Percentiles rank a stretch among this genome's conserved stretches.
phyloP scores from a whole-genome alignment of 495 filamentous ascomycete species.

The Trichoderma virens region DNA sequence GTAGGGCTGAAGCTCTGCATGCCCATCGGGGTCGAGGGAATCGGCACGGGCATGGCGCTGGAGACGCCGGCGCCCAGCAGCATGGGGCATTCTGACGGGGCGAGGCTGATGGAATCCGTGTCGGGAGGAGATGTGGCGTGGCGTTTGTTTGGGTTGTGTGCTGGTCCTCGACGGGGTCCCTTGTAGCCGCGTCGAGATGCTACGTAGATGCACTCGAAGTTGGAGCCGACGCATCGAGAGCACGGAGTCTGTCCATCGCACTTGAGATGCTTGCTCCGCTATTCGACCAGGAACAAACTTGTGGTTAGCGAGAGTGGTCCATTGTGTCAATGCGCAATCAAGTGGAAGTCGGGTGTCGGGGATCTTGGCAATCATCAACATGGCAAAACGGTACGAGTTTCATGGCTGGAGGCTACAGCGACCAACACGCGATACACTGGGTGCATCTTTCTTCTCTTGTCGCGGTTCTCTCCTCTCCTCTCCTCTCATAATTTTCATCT shows the following conservation, averaged over 20 bases:
- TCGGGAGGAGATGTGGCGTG: conserved; percentile 41
- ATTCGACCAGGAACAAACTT: conserved; percentile 7
- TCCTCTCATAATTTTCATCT: no score
- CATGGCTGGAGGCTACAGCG: background rate
- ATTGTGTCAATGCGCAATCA: background rate
- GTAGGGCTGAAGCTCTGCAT: conserved; percentile 11
- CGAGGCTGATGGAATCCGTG: conserved; percentile 17
- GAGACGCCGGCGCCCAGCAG: conserved; percentile 26
- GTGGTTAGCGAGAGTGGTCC: background rate
- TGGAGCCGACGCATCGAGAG: conserved; percentile 33
- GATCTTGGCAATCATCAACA: background rate
- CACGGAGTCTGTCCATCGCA: conserved; percentile 41
- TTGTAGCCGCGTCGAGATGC: conserved; percentile 46
- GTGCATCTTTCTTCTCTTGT: no score
- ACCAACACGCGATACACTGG: background rate
- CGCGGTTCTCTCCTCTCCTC: no score
- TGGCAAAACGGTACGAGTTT: background rate
- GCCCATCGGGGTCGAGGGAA: conserved; percentile 17
- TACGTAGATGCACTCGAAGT: conserved; percentile 39
- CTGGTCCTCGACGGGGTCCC: conserved; percentile 34
- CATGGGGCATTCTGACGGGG: conserved; percentile 38
- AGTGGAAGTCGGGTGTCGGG: background rate
- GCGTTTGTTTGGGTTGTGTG: conserved; percentile 43
- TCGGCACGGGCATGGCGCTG: conserved; percentile 9
- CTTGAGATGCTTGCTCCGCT: conserved; percentile 45